phyloP scores from a whole-genome alignment of 441 rosid species.

The Populus hybrid region DNA sequence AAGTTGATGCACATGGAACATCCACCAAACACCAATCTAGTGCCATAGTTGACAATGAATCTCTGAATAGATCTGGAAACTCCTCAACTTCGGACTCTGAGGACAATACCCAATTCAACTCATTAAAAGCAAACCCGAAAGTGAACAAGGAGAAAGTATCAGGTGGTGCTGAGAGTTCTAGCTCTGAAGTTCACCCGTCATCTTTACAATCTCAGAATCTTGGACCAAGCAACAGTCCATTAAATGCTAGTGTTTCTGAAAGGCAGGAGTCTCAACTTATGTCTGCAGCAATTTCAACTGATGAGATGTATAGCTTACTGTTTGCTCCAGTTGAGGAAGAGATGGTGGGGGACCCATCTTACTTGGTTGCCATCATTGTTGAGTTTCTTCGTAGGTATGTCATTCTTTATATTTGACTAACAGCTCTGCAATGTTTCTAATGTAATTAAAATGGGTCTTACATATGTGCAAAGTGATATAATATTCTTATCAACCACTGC shows the following conservation, averaged over 20 bases:
- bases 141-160: conserved; percentile 30
- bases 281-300: conserved; percentile 88
- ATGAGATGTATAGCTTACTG: conserved; percentile 82
- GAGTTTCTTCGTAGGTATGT: conserved; percentile 89
- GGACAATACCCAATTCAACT: conserved; percentile 36
- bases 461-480: neutral
- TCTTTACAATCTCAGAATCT: conserved; percentile 36
- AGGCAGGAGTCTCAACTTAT: conserved; percentile 66
- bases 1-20: conserved; percentile 35
- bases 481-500: neutral
- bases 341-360: conserved; percentile 82
- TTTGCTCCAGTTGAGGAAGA: conserved; percentile 87
- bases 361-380: conserved; percentile 71
- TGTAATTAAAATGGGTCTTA: neutral
- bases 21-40: conserved; percentile 31
- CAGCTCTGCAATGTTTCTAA: neutral
- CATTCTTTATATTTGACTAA: conserved; percentile 1
- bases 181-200: conserved; percentile 30
- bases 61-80: conserved; percentile 35
- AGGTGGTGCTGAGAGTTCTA: conserved; percentile 37
- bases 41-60: conserved; percentile 30
- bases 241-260: conserved; percentile 49
- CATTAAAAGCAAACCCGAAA: conserved; percentile 40
- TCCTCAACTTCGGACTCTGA: conserved; percentile 51
- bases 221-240: conserved; percentile 38